These are phyloP conservation scores for Xylaria multiplex DNA, from an alignment of 2,329 filamentous ascomycete species.

Conservation along the genomic window DNA sequence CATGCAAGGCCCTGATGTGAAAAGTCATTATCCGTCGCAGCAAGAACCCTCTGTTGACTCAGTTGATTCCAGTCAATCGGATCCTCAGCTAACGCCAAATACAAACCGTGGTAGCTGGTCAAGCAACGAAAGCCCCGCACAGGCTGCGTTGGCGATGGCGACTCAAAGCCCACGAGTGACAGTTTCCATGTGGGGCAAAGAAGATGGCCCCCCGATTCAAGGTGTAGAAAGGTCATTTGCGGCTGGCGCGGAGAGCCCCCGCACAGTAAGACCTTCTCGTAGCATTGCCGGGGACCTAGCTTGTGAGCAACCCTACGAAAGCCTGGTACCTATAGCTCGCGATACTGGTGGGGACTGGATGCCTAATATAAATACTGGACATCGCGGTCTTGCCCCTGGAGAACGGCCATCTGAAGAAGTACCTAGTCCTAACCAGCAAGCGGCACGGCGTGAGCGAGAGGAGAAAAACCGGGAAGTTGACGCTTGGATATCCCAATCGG, in stretches of 20 bases:
- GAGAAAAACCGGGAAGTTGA: slow-evolving; percentile 62
- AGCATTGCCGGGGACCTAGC: slow-evolving; percentile 54
- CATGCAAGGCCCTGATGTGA: slow-evolving; percentile 50
- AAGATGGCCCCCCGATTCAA: slow-evolving; percentile 50
- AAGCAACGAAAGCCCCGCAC: slow-evolving; percentile 60
- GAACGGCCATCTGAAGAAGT: slow-evolving; percentile 57
- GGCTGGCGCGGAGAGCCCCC: slow-evolving; percentile 45
- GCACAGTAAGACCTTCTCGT: slow-evolving; percentile 50
- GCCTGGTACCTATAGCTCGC: slow-evolving; percentile 46
- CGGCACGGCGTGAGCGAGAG: slow-evolving; percentile 53
- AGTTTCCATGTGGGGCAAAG: slow-evolving; percentile 65
- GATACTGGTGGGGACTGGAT: slow-evolving; percentile 57
- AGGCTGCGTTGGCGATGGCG: slow-evolving; percentile 55
- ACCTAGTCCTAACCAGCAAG: slow-evolving; percentile 61
- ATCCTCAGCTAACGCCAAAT: slow-evolving; percentile 60
- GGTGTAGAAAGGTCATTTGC: slow-evolving; percentile 54
- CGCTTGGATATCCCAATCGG: slow-evolving; percentile 58
- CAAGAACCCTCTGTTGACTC: slow-evolving; percentile 50
- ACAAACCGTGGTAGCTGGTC: slow-evolving; percentile 61
- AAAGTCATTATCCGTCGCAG: slow-evolving; percentile 55
- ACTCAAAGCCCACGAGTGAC: slow-evolving; percentile 64
- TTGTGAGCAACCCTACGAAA: slow-evolving; percentile 38
- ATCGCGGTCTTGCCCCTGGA: slow-evolving; percentile 60
- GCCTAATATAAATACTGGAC: slow-evolving; percentile 52
- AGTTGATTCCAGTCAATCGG: slow-evolving; percentile 47